These are phyloP conservation scores for Pseudocercospora macadamiae DNA, from an alignment of 2,329 filamentous ascomycete genomes.

Conservation along the genomic window DNA sequence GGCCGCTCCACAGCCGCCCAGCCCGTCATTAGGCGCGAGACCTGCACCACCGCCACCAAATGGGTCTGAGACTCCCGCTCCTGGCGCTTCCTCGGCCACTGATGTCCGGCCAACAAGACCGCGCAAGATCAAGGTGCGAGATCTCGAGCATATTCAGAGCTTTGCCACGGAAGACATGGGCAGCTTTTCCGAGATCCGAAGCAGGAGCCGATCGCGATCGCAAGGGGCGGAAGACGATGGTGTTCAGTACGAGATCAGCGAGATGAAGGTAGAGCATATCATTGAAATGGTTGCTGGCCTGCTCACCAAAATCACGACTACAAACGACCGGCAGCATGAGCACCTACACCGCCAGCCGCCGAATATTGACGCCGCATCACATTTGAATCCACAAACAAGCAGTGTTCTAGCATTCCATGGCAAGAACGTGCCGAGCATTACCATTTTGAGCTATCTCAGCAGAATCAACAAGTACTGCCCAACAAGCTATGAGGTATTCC, in stretches of 20 bases:
- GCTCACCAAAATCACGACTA: conserved; percentile 94
- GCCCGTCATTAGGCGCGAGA: conserved; percentile 33
- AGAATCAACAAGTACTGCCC: conserved; percentile 99
- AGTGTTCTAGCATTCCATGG: conserved; percentile 93
- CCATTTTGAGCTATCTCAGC: conserved; percentile 91
- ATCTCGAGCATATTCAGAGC: conserved; percentile 87
- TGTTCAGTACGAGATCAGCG: conserved; percentile 87
- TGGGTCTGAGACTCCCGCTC: conserved; percentile 13
- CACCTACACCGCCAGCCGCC: conserved; percentile 77
- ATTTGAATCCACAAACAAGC: conserved; percentile 65
- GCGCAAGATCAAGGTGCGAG: conserved; percentile 75
- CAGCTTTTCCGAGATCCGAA: conserved; percentile 54
- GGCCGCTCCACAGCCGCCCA: conserved; percentile 25
- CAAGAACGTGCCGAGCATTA: conserved; percentile 96
- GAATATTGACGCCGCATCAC: conserved; percentile 60
- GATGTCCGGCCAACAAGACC: conserved; percentile 48
- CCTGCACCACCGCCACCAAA: conserved; percentile 35
- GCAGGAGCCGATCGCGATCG: conserved; percentile 43
- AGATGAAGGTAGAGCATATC: conserved; percentile 94
- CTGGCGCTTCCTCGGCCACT: conserved; percentile 25
- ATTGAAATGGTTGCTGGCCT: conserved; percentile 99
- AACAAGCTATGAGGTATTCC: conserved; percentile 96
- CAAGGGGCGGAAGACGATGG: conserved; percentile 55
- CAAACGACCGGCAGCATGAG: conserved; percentile 93
- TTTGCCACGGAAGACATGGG: conserved; percentile 79